A percentile compares a stretch with the other conserved stretches of the same genome.
phyloP scores from a whole-genome alignment of 2,329 filamentous ascomycete genomes.

The Verticillium isaacii region DNA sequence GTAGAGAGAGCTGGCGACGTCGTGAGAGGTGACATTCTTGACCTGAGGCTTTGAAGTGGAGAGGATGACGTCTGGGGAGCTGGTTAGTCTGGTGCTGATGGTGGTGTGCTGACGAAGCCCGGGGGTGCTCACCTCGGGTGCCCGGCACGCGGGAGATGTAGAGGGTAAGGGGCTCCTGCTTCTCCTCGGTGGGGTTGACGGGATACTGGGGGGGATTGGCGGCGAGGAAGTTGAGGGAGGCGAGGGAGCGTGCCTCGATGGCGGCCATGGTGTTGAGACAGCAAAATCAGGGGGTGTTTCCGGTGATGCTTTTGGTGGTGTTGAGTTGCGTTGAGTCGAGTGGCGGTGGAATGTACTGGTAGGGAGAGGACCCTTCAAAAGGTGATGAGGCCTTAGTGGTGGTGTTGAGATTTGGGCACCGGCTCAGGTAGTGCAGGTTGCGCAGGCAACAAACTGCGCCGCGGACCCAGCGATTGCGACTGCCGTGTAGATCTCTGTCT shows the following conservation, averaged over 20 bases:
- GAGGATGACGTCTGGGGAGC: conserved; percentile 72
- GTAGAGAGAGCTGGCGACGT: conserved; percentile 84
- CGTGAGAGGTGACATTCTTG: conserved; percentile 83
- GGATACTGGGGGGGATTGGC: conserved; percentile 84
- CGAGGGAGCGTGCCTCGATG: conserved; percentile 80
- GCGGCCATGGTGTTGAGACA: conserved; percentile 22
- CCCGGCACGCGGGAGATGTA: conserved; percentile 94
- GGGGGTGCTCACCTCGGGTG: conserved; percentile 62
- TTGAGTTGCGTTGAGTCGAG: not conserved
- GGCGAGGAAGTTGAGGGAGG: conserved; percentile 73
- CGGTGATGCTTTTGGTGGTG: not conserved
- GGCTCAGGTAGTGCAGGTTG: not conserved
- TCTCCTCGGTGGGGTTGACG: conserved; percentile 65
- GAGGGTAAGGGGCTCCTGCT: conserved; percentile 68
- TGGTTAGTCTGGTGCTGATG: conserved; percentile 9
- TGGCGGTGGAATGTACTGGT: not conserved
- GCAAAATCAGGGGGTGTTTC: not conserved
- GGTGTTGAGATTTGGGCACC: not conserved
- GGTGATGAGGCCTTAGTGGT: not conserved
- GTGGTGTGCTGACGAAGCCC: conserved; percentile 6
- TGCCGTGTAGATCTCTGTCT: not conserved
- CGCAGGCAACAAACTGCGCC: not conserved
- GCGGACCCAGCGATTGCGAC: not conserved
- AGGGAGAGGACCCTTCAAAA: not conserved
- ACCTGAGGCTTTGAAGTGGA: conserved; percentile 84